Evolutionary conservation across 371 early-diverging fungal species (phyloP).

Genomic region (Mortierella sp.): DNA sequence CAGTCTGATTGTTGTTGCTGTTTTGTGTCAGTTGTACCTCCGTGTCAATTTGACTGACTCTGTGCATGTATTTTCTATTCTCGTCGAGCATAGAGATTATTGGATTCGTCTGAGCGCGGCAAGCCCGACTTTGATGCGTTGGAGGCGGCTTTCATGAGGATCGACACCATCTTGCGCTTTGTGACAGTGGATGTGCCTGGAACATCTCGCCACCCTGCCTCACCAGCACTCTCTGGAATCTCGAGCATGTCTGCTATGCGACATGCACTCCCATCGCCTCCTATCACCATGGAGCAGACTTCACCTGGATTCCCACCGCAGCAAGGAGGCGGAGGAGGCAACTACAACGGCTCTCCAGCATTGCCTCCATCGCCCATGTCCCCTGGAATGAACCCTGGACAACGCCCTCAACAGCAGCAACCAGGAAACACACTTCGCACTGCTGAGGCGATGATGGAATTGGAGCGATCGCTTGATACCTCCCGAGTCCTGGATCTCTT

Average conservation of each 20-base stretch:
- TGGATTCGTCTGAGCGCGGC: conserved; percentile 57
- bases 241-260: conserved; percentile 52
- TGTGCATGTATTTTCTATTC: not conserved
- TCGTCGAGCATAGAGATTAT: conserved; percentile 30
- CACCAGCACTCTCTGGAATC: conserved; percentile 52
- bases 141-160: conserved; percentile 56
- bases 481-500: conserved; percentile 49
- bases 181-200: conserved; percentile 56
- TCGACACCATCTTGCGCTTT: conserved; percentile 52
- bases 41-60: not conserved
- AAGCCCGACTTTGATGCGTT: conserved; percentile 50
- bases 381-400: conserved; percentile 35
- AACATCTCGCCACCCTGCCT: conserved; percentile 57
- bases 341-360: conserved; percentile 35
- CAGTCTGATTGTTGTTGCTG: not conserved
- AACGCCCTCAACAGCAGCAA: conserved; percentile 31
- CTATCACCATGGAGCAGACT: conserved; percentile 45
- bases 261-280: conserved; percentile 47
- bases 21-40: not conserved
- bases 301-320: conserved; percentile 49
- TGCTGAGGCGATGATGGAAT: conserved; percentile 35
- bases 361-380: conserved; percentile 54
- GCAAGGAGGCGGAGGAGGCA: conserved; percentile 20
- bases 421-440: conserved; percentile 3
- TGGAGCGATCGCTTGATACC: conserved; percentile 45